Base-by-base conservation (phyloP, 2,329 filamentous ascomycete species). In the Claviceps sp. region DNA sequence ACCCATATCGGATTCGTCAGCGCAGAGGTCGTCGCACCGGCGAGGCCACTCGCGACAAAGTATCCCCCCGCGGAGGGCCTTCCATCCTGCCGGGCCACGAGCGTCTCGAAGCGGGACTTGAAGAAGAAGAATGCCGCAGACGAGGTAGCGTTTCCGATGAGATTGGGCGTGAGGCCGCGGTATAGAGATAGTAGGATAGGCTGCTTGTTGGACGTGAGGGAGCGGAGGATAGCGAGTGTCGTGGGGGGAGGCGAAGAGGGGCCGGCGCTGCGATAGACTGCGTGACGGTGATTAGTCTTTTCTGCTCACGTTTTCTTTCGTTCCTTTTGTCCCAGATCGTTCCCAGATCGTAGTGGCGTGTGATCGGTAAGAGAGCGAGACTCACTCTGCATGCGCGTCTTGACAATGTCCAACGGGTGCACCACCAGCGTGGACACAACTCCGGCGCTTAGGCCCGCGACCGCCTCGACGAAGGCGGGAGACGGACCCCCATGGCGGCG, bases 1-100 rank as follows among this genome's bases (percentile, higher is more conserved):
- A 98, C 93, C 93, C 93, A 98, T 60, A 98, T 84, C 2, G 93
- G 93, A 65, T 97, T 97, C 34, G 93, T 97, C 58, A 91, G 75
- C 34, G 87, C 70, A 44, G 90, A 85, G 1, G 89, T 95, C 42
- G 87, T 67, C 18, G 85, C 73, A 34, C 91, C 90, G 57, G 77
- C 72, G 30, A 76, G 62, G n/a, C 73, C 86, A 37, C 87, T 90
- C 4, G 89, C 81, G 47, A 85, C 61, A 65, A 96, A 91, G 71
- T 90, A 95, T 67, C 95, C 89, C 26, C 73, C 73, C 5, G 81
- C 78, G 2, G 75, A 58, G 42, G 63, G 61, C 36, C 49, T 50
- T 45, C 49, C 54, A 36, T 56, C 56, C 48, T 52, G 57, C 18
- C 63, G 54, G n/a, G 67, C 59, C 48, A 80, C 59, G 62, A 66